These are phyloP conservation scores for Aspergillus fructus DNA, from an alignment of 2,329 filamentous ascomycete genomes.

Conservation along the genomic window DNA sequence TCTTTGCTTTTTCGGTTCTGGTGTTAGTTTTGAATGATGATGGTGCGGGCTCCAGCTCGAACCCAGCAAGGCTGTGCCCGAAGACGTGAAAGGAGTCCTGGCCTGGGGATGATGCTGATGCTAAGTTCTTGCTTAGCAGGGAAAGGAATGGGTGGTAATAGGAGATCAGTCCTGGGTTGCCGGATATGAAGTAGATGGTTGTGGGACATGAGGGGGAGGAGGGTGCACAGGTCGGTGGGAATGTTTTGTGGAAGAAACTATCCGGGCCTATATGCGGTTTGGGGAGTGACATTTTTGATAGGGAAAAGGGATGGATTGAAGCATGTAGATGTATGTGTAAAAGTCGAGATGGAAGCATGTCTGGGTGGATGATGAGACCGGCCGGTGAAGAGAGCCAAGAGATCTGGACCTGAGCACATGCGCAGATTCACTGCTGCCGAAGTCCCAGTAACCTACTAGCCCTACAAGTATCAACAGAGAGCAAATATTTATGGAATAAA, in stretches of 20 bases:
- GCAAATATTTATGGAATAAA: neutral
- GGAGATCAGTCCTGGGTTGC: slow-evolving; percentile 51
- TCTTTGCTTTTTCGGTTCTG: neutral
- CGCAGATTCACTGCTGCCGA: no score
- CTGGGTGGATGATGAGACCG: neutral
- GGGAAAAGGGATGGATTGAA: neutral
- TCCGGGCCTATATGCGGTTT: slow-evolving; percentile 29
- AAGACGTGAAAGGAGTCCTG: slow-evolving; percentile 27
- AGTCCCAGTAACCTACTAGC: neutral
- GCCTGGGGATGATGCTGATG: neutral
- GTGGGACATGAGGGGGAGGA: slow-evolving; percentile 11
- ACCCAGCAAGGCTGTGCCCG: slow-evolving; percentile 37
- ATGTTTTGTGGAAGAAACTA: slow-evolving; percentile 28
- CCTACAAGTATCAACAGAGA: neutral
- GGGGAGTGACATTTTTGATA: neutral
- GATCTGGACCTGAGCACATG: neutral
- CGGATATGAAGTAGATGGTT: slow-evolving; percentile 49
- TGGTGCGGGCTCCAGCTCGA: slow-evolving; percentile 24
- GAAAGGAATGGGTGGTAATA: slow-evolving; percentile 50
- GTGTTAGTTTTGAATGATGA: neutral
- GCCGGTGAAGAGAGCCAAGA: neutral
- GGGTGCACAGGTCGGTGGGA: neutral
- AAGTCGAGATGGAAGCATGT: neutral
- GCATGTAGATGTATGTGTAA: neutral
- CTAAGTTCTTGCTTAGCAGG: slow-evolving; percentile 29